Conservation (phyloP, 2,329 filamentous ascomycete species). For the Fusarium austroafricanum region DNA sequence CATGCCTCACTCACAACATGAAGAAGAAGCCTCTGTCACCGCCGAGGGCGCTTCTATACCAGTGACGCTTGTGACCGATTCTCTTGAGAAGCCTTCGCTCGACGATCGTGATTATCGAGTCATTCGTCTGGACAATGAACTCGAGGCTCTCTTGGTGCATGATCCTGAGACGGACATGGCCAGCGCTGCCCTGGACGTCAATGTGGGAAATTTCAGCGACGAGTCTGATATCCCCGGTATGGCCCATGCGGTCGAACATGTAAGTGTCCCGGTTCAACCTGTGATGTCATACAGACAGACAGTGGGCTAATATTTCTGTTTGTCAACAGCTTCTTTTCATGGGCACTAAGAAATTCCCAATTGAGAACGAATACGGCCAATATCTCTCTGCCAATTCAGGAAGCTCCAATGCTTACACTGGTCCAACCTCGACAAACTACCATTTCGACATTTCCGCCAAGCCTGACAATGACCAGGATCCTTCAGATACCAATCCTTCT, state of each 20-base stretch:
- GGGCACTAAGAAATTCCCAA: constrained; percentile 97
- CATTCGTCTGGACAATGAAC: constrained; percentile 83
- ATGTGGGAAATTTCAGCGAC: constrained; percentile 96
- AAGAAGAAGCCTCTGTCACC: constrained; percentile 37
- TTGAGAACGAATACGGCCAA: constrained; percentile 94
- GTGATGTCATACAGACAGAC: not conserved
- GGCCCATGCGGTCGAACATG: constrained; percentile 95
- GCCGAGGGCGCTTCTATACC: constrained; percentile 44
- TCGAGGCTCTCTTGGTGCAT: constrained; percentile 93
- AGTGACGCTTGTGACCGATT: constrained; percentile 68
- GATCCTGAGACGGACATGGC: constrained; percentile 97
- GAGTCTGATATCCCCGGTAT: constrained; percentile 91
- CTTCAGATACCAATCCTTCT: constrained; percentile 67
- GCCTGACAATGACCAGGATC: constrained; percentile 69
- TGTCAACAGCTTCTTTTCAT: constrained; percentile 83
- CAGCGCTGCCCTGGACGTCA: constrained; percentile 93
- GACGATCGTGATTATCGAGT: constrained; percentile 92
- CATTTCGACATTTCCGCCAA: constrained; percentile 95
- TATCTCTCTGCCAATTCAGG: constrained; percentile 92
- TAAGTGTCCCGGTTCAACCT: constrained; percentile 50
- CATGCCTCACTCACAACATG: constrained; percentile 50
- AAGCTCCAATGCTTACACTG: constrained; percentile 94
- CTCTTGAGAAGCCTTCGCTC: constrained; percentile 82
- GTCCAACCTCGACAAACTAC: constrained; percentile 94
- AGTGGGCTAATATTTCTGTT: constrained; percentile 24